phyloP scores from a whole-genome alignment of 805 yeast species.

The Dipodascus albidus region DNA sequence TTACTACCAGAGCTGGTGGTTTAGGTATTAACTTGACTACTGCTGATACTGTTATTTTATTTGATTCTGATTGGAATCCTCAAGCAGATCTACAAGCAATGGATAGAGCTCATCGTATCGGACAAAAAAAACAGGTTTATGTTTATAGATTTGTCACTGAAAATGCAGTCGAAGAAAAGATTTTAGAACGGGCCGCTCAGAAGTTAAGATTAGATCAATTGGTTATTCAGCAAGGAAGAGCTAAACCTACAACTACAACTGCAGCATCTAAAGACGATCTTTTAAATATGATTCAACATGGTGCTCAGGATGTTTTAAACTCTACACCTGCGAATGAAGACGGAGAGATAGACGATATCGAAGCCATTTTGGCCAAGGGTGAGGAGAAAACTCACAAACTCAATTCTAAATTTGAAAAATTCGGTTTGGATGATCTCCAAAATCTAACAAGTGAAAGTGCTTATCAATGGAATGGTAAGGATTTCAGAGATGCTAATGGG shows the following conservation, averaged over 20 bases:
- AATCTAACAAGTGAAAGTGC: conserved; percentile 84
- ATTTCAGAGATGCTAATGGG: conserved; percentile 45
- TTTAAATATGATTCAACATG: conserved; percentile 91
- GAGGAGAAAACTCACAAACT: conserved; percentile 69
- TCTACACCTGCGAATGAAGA: conserved; percentile 24
- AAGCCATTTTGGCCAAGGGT: conserved; percentile 68
- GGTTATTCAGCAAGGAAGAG: conserved; percentile 88
- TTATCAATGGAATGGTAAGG: conserved; percentile 94
- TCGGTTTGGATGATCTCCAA: conserved; percentile 89
- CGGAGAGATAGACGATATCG: conserved; percentile 56
- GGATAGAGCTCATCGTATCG: conserved; percentile 97
- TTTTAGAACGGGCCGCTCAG: conserved; percentile 90
- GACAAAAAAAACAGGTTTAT: conserved; percentile 90
- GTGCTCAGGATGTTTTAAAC: conserved; percentile 83
- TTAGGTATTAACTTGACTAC: conserved; percentile 85
- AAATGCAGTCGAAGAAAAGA: conserved; percentile 92
- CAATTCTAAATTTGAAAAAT: conserved; percentile 69
- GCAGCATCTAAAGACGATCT: conserved; percentile 48
- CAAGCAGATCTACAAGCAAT: conserved; percentile 96
- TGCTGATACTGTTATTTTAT: conserved; percentile 81
- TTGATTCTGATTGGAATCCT: conserved; percentile 96
- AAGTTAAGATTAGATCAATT: conserved; percentile 85
- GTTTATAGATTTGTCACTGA: conserved; percentile 92
- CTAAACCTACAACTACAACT: conserved; percentile 33
- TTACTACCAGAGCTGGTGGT: conserved; percentile 96